Base-by-base conservation (phyloP, 2,329 filamentous ascomycete genomes). In the Scedosporium minutisporum region DNA sequence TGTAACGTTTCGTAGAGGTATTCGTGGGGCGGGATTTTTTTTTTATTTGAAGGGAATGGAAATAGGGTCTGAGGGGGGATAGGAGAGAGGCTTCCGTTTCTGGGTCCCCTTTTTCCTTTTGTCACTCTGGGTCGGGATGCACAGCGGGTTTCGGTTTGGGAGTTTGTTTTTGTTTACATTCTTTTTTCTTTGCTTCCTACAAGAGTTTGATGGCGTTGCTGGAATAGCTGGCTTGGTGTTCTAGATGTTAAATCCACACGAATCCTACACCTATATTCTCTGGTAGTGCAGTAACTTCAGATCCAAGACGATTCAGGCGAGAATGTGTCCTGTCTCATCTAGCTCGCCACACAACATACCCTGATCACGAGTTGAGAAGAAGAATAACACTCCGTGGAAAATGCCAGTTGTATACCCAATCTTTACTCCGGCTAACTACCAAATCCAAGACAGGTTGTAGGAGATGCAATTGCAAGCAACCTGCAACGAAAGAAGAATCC, bases 1-100 rank as follows among this genome's bases (percentile, higher is more conserved):
- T 93, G 90, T 75, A 87, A 86, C 68, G 92, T 97, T 65, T 84
- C 79, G 69, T 87, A 72, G 44, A 16, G 29, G 21, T 21, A 5
- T 10, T 46, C 16, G 2, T 44, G 21, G 16, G 12, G 25, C 1
- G 7, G 16, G 14, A 21, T 7, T 9, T 61, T 33, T 61, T 51
- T 46, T 33, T 10, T 42, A 14, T 51, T 44, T 27, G 27, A 23
- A 4, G 23, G 18, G 16, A 9, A 18, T 58, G 7, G 14, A 57
- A 9, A 12, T 10, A 10, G 58, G 38, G 57, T 10, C 23, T 44
- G 29, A 29, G 16, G 9, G 2, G 7, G 10, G 21, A 9, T 29
- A 9, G 14, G 16, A 33, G 55, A 25, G 27, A 27, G 10, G 23
- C 27, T 14, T 18, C 18, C 46, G n/a, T 44, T 42, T 60, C 18